Conservation (phyloP, 2,329 filamentous ascomycete genomes). For the Tolypocladium tundrense region DNA sequence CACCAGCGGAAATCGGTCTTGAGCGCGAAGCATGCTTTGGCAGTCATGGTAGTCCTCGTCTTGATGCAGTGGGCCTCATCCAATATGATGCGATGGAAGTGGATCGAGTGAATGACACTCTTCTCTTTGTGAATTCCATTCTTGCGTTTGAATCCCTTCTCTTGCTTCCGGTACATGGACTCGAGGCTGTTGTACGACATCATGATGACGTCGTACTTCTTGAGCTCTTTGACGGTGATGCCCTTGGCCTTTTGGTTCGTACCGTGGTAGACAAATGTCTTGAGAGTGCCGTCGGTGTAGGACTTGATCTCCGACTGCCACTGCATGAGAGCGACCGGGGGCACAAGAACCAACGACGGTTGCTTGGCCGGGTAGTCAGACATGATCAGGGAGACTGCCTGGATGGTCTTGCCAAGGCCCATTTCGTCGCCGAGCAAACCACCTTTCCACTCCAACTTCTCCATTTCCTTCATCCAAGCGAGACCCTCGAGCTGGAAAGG, state of each 20-base stretch:
- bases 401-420: slow-evolving; percentile 98
- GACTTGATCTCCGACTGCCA: slow-evolving; percentile 76
- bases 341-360: slow-evolving; percentile 80
- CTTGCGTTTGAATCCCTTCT: slow-evolving; percentile 77
- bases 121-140: slow-evolving; percentile 71
- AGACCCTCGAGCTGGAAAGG: slow-evolving; percentile 89
- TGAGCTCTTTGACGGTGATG: slow-evolving; percentile 63
- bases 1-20: slow-evolving; percentile 90
- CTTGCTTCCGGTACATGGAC: slow-evolving; percentile 84
- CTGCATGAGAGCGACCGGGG: slow-evolving; percentile 90
- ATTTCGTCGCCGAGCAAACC: slow-evolving; percentile 94
- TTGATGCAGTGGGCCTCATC: slow-evolving; percentile 97
- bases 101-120: slow-evolving; percentile 71
- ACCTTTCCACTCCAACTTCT: slow-evolving; percentile 74
- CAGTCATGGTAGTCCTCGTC: slow-evolving; percentile 78
- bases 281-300: slow-evolving; percentile 79
- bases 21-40: slow-evolving; percentile 88
- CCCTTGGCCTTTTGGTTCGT: slow-evolving; percentile 76
- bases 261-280: slow-evolving; percentile 83
- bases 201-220: slow-evolving; percentile 85
- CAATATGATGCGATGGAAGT: slow-evolving; percentile 84
- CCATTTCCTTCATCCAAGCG: slow-evolving; percentile 89
- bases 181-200: slow-evolving; percentile 93
- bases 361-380: slow-evolving; percentile 81
- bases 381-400: slow-evolving; percentile 96